Percentiles rank a stretch among this genome's conserved stretches.
Conservation (phyloP, 2,329 filamentous ascomycete genomes). For the Penicillium fuscoglaucum region DNA sequence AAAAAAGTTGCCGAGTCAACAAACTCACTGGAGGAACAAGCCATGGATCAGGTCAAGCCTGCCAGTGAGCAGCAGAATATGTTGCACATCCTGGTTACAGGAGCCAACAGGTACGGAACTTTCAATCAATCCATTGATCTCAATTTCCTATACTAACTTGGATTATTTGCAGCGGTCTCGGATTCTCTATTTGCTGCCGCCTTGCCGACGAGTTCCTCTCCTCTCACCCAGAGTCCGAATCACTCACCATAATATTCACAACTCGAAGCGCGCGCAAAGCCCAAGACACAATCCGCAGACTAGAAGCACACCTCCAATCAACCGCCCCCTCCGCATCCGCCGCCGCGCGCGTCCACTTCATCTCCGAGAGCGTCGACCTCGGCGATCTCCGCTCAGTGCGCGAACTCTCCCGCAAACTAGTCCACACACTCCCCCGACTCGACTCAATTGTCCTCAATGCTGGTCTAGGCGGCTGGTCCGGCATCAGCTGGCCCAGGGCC, state of each 20-base stretch:
- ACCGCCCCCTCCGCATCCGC: slow-evolving; percentile 42
- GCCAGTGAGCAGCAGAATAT: slow-evolving; percentile 24
- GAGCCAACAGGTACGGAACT: slow-evolving; percentile 73
- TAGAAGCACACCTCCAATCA: slow-evolving; percentile 62
- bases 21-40: slow-evolving; percentile 9
- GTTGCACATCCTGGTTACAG: slow-evolving; percentile 68
- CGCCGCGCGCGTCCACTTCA: slow-evolving; percentile 50
- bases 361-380: slow-evolving; percentile 60
- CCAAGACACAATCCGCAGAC: slow-evolving; percentile 64
- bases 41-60: slow-evolving; percentile 18
- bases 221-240: slow-evolving; percentile 63
- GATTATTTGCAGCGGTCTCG: slow-evolving; percentile 67
- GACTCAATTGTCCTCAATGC: slow-evolving; percentile 84
- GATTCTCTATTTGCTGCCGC: slow-evolving; percentile 77
- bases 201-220: slow-evolving; percentile 87
- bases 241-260: slow-evolving; percentile 78
- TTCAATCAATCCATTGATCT: not conserved
- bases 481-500: slow-evolving; percentile 68
- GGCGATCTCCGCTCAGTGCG: slow-evolving; percentile 57
- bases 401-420: slow-evolving; percentile 52
- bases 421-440: slow-evolving; percentile 62
- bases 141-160: slow-evolving; percentile 13
- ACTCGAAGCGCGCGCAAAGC: slow-evolving; percentile 76
- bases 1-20: slow-evolving; percentile 8
- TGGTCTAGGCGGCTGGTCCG: slow-evolving; percentile 81